Percentiles rank a stretch among this genome's conserved stretches.
Evolutionary conservation across 2,329 filamentous ascomycete species (phyloP).

Genomic region (Pseudocercospora pini-densiflorae): DNA sequence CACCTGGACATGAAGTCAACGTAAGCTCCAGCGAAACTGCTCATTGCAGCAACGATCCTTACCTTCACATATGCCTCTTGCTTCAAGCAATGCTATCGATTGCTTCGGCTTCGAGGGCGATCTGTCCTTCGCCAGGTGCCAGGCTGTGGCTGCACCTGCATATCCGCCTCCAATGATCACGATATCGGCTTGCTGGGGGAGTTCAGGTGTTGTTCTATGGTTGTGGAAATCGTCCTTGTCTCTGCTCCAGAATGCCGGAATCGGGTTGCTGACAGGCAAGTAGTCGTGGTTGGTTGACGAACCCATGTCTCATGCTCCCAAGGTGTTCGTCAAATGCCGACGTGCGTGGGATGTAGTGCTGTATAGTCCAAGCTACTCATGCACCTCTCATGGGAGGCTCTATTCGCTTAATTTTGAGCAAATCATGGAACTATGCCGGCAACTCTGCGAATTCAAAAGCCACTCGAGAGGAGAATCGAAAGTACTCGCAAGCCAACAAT

Average conservation of each 20-base stretch:
- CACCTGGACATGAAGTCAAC: slow-evolving; percentile 8
- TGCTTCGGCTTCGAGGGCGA: slow-evolving; percentile 4
- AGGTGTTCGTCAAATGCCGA: background rate
- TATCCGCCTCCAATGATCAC: slow-evolving; percentile 22
- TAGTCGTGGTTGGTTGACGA: slow-evolving; percentile 12
- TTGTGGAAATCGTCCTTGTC: slow-evolving; percentile 47
- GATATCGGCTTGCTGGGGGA: slow-evolving; percentile 54
- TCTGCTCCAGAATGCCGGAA: slow-evolving; percentile 45
- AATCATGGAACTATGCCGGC: slow-evolving; percentile 1
- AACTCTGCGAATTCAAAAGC: background rate
- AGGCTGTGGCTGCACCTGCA: slow-evolving; percentile 19
- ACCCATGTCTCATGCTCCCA: slow-evolving; percentile 6
- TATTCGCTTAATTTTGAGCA: slow-evolving; percentile 1
- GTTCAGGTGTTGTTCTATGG: slow-evolving; percentile 64
- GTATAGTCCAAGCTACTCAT: slow-evolving; percentile 8
- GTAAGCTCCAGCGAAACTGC: background rate
- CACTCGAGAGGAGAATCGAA: background rate
- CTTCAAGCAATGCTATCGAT: slow-evolving; percentile 21
- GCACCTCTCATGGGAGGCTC: background rate
- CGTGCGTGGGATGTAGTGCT: slow-evolving; percentile 8
- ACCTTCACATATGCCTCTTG: slow-evolving; percentile 21
- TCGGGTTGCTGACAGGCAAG: slow-evolving; percentile 11
- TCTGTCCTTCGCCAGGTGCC: slow-evolving; percentile 18
- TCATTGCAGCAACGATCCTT: background rate
- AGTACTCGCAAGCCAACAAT: background rate